Conservation (phyloP, 768 basidiomycete genomes). For the Phylloporus sp. region DNA sequence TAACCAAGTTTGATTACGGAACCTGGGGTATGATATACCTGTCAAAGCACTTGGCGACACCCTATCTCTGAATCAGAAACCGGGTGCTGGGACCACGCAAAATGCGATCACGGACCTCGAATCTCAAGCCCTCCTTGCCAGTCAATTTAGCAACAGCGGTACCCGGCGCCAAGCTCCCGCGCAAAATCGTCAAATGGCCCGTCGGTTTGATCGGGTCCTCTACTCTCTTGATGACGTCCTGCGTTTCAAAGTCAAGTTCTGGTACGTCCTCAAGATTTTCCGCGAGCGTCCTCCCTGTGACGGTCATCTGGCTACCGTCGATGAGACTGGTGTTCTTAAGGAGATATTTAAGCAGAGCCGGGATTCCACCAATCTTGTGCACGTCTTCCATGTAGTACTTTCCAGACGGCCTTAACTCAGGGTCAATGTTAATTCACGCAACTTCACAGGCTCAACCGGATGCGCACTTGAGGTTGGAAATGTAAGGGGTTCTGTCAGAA, state of each 20-base stretch:
- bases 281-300: slow-evolving; percentile 86
- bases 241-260: slow-evolving; percentile 64
- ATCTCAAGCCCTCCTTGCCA: slow-evolving; percentile 82
- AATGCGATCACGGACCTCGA: slow-evolving; percentile 50
- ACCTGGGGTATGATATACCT: slow-evolving; percentile 34
- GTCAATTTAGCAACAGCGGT: slow-evolving; percentile 91
- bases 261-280: slow-evolving; percentile 78
- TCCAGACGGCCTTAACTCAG: slow-evolving; percentile 59
- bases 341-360: slow-evolving; percentile 79
- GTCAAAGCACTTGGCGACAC: slow-evolving; percentile 74
- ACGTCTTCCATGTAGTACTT: slow-evolving; percentile 90
- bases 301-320: slow-evolving; percentile 78
- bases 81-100: not conserved
- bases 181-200: slow-evolving; percentile 82
- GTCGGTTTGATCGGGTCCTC: slow-evolving; percentile 80
- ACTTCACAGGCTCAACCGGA: slow-evolving; percentile 6
- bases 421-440: slow-evolving; percentile 10
- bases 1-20: not conserved
- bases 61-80: slow-evolving; percentile 35
- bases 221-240: slow-evolving; percentile 71
- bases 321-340: slow-evolving; percentile 73
- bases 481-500: slow-evolving; percentile 73
- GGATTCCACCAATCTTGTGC: slow-evolving; percentile 80
- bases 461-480: slow-evolving; percentile 73
- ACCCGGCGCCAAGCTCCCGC: slow-evolving; percentile 84